phyloP scores from a whole-genome alignment of 2,329 filamentous ascomycete genomes.

The Xylariaceae sp. region DNA sequence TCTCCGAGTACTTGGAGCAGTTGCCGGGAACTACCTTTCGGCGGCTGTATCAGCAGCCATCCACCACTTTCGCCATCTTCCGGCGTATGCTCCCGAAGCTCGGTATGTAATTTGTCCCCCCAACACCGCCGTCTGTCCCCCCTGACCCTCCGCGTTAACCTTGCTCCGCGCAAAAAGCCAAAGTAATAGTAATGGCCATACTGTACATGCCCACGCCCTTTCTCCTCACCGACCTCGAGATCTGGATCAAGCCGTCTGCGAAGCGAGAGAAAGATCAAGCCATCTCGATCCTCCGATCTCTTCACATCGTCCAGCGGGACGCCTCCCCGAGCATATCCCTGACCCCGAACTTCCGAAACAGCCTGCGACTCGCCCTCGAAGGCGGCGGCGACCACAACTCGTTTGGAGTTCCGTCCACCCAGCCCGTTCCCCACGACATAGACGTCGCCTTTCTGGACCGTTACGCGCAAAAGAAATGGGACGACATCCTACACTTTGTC shows the following conservation, averaged over 20 bases:
- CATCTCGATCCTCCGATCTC: constrained; percentile 69
- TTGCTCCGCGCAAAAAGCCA: constrained; percentile 55
- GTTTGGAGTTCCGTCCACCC: constrained; percentile 78
- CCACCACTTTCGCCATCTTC: constrained; percentile 91
- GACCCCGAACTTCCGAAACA: constrained; percentile 74
- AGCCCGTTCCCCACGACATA: constrained; percentile 57
- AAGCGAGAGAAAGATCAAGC: constrained; percentile 75
- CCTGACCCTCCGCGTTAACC: too few species aligned
- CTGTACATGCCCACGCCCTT: constrained; percentile 84
- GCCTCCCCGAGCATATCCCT: constrained; percentile 68
- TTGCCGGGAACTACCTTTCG: constrained; percentile 85
- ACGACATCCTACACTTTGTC: constrained; percentile 92
- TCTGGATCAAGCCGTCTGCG: constrained; percentile 69
- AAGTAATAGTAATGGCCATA: constrained; percentile 92
- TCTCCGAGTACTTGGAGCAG: constrained; percentile 88
- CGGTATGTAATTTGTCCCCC: constrained; percentile 46
- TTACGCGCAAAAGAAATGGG: constrained; percentile 87
- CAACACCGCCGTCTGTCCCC: neutral
- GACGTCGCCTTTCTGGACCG: constrained; percentile 71
- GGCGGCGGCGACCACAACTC: constrained; percentile 80
- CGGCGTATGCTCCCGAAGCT: constrained; percentile 93
- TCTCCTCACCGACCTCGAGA: constrained; percentile 71
- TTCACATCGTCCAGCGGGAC: constrained; percentile 80
- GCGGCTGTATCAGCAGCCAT: constrained; percentile 91
- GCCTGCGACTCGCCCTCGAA: constrained; percentile 79